Percentiles rank a stretch among this genome's conserved stretches.
These are phyloP conservation scores for Fusarium sarcochroum DNA, from an alignment of 2,329 filamentous ascomycete genomes.

Conservation along the genomic window DNA sequence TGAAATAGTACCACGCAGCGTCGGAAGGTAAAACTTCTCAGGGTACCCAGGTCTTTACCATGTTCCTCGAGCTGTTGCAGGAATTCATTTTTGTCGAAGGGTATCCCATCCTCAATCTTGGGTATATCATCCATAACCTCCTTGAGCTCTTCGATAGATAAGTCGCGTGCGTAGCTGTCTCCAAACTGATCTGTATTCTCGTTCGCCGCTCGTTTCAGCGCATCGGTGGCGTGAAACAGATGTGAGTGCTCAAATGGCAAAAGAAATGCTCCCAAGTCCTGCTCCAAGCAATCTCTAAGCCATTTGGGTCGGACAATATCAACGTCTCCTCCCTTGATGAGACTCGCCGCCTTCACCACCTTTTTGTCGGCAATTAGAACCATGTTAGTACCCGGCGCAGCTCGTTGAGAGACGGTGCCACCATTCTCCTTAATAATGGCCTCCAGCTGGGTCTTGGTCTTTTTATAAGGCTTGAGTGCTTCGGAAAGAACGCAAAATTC, in stretches of 20 bases:
- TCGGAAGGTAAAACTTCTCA: constrained; percentile 68
- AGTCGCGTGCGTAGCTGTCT: constrained; percentile 85
- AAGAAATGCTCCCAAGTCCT: constrained; percentile 69
- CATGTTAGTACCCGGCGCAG: constrained; percentile 72
- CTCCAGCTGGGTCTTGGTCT: constrained; percentile 84
- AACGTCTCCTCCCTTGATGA: constrained; percentile 78
- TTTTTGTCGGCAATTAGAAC: constrained; percentile 85
- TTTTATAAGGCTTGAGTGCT: constrained; percentile 76
- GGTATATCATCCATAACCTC: constrained; percentile 65
- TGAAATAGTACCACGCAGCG: constrained; percentile 60
- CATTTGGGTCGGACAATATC: constrained; percentile 85
- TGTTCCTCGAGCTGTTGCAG: constrained; percentile 68
- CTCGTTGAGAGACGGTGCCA: constrained; percentile 82
- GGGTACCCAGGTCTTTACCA: constrained; percentile 64
- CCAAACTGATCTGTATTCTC: constrained; percentile 81
- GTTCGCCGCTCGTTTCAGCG: constrained; percentile 66
- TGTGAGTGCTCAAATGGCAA: constrained; percentile 75
- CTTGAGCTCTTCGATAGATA: constrained; percentile 73
- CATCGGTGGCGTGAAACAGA: constrained; percentile 77
- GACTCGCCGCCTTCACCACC: constrained; percentile 83
- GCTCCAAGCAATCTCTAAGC: constrained; percentile 85
- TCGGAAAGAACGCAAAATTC: constrained; percentile 90
- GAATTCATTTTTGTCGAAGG: constrained; percentile 63
- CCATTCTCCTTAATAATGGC: constrained; percentile 86
- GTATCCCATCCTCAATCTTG: constrained; percentile 58